Conservation (phyloP, 2,329 filamentous ascomycete species). For the Fusarium euwallaceae region DNA sequence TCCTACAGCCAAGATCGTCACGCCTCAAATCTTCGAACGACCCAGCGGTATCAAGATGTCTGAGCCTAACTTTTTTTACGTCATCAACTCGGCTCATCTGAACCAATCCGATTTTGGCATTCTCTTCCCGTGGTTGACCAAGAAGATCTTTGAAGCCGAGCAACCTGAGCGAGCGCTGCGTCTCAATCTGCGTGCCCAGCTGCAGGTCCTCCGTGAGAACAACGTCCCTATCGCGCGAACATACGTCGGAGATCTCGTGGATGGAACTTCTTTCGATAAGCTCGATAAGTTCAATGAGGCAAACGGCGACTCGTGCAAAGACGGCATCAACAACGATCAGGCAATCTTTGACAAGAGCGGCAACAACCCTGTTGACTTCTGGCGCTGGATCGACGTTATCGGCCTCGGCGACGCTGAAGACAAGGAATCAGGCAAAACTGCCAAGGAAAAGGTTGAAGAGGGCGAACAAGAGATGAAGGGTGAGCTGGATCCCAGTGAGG, state of each 20-base stretch:
- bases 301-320: conserved; percentile 40
- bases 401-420: conserved; percentile 58
- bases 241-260: conserved; percentile 62
- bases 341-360: conserved; percentile 64
- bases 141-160: conserved; percentile 68
- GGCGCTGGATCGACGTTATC: conserved; percentile 67
- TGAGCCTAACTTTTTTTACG: conserved; percentile 80
- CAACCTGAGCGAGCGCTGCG: conserved; percentile 70
- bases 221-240: conserved; percentile 64
- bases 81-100: conserved; percentile 80
- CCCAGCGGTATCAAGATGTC: conserved; percentile 58
- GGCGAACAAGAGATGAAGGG: conserved; percentile 53
- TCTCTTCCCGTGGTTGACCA: conserved; percentile 80
- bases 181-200: conserved; percentile 69
- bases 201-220: conserved; percentile 68
- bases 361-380: conserved; percentile 58
- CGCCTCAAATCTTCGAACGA: conserved; percentile 57
- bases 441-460: conserved; percentile 51
- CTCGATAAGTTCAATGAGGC: conserved; percentile 43
- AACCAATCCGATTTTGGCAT: conserved; percentile 88
- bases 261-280: conserved; percentile 58
- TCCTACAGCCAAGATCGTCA: conserved; percentile 59
- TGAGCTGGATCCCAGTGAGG: conserved; percentile 53
- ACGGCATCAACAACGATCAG: conserved; percentile 61
- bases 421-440: conserved; percentile 47